Percentiles rank a stretch among this genome's conserved stretches.
Evolutionary conservation across 179 eudicot genomes (phyloP).

Genomic region (Heliamphora pulchella): DNA sequence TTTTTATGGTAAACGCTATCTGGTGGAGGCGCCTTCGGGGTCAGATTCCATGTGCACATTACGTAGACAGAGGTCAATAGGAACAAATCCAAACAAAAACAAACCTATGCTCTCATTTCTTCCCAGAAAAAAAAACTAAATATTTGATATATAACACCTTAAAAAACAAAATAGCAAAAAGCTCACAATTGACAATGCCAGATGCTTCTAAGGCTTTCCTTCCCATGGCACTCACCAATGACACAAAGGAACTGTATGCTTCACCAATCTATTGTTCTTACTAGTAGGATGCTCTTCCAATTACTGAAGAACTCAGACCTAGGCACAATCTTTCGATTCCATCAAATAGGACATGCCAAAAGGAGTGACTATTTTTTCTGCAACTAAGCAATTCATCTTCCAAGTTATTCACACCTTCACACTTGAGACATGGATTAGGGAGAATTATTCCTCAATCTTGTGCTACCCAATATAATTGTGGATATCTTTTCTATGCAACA

Average conservation of each 20-base stretch:
- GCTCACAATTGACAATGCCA: neutral
- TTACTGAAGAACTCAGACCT: neutral
- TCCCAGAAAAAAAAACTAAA: neutral
- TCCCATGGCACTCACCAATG: neutral
- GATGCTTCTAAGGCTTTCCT: neutral
- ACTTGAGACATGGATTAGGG: neutral
- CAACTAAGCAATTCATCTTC: neutral
- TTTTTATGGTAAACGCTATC: neutral
- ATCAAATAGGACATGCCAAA: neutral
- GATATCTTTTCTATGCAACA: neutral
- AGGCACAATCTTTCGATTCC: conserved; percentile 6
- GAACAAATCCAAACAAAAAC: neutral
- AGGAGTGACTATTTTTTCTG: neutral
- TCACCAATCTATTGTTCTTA: neutral
- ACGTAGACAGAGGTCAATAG: neutral
- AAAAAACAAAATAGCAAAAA: neutral
- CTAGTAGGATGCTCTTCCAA: neutral
- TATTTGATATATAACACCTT: neutral
- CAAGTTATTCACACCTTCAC: neutral
- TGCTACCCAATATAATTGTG: neutral
- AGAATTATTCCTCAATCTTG: neutral
- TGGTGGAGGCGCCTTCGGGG: neutral
- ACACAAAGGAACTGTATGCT: neutral
- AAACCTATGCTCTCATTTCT: neutral
- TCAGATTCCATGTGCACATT: neutral